phyloP scores from a whole-genome alignment of 371 early-diverging fungal species.

The Mucor irregularis region DNA sequence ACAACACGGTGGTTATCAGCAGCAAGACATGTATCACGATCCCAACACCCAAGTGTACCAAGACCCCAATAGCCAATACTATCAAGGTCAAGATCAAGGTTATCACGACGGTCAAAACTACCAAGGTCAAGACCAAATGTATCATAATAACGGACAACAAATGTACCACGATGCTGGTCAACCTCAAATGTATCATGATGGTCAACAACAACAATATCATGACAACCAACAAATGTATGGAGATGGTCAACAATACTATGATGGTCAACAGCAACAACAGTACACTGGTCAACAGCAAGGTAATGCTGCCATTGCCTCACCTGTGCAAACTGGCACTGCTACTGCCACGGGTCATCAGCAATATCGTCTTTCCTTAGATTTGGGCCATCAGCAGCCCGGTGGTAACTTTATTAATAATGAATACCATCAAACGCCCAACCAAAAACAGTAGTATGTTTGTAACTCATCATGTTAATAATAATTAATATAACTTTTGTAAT shows the following conservation, averaged over 20 bases:
- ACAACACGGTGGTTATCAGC: conserved; percentile 1
- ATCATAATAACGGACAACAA: conserved; percentile 7
- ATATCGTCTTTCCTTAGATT: conserved; percentile 7
- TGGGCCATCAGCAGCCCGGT: background rate
- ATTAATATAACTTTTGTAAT: too few relatives aligned
- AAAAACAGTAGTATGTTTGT: too few relatives aligned
- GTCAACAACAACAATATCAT: conserved; percentile 8
- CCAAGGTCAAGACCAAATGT: conserved; percentile 6
- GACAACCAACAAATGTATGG: conserved; percentile 11
- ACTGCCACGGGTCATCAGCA: background rate
- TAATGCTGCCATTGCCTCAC: background rate
- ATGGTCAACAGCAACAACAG: background rate
- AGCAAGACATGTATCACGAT: conserved; percentile 4
- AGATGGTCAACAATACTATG: background rate
- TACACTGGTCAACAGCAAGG: background rate
- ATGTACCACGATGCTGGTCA: conserved; percentile 8
- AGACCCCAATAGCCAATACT: conserved; percentile 11
- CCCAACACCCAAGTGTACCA: conserved; percentile 5
- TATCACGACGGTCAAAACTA: conserved; percentile 7
- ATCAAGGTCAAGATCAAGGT: too few relatives aligned
- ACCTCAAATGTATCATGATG: conserved; percentile 5
- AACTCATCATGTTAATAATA: too few relatives aligned
- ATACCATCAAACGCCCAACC: background rate
- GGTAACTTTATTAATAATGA: background rate
- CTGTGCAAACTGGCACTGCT: background rate